Evolutionary conservation across 169 alveolate species (phyloP).

Genomic region (Plasmodium inui): DNA sequence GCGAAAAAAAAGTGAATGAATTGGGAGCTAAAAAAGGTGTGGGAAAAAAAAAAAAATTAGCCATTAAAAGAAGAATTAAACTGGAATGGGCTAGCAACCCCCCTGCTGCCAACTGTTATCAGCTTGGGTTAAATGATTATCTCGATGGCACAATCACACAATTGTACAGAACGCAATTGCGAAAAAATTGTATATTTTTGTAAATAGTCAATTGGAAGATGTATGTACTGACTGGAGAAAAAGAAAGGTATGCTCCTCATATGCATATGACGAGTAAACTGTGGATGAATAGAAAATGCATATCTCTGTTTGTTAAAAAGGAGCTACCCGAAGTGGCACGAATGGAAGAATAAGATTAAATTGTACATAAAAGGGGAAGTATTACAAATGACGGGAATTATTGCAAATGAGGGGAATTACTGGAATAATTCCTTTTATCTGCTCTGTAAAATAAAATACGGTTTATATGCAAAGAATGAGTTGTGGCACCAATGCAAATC

Average conservation of each 20-base stretch:
- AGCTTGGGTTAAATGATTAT: neutral
- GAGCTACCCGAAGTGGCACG: neutral
- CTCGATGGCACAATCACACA: neutral
- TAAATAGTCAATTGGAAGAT: neutral
- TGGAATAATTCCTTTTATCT: neutral
- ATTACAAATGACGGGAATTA: neutral
- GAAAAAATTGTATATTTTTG: neutral
- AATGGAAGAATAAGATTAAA: neutral
- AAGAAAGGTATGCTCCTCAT: neutral
- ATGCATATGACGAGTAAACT: neutral
- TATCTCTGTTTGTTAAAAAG: neutral
- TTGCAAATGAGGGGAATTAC: neutral
- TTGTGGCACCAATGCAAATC: neutral
- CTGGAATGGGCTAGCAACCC: neutral
- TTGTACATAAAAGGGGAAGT: neutral
- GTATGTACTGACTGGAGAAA: neutral
- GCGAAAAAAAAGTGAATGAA: neutral
- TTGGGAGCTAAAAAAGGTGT: neutral
- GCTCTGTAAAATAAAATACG: neutral
- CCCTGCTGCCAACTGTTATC: neutral
- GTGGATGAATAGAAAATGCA: neutral
- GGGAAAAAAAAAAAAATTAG: neutral
- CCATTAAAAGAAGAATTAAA: neutral
- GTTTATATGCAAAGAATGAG: neutral
- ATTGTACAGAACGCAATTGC: neutral